Evolutionary conservation across 1,284 basidiomycete genomes (phyloP).

Genomic region (Austroboletus niveus): DNA sequence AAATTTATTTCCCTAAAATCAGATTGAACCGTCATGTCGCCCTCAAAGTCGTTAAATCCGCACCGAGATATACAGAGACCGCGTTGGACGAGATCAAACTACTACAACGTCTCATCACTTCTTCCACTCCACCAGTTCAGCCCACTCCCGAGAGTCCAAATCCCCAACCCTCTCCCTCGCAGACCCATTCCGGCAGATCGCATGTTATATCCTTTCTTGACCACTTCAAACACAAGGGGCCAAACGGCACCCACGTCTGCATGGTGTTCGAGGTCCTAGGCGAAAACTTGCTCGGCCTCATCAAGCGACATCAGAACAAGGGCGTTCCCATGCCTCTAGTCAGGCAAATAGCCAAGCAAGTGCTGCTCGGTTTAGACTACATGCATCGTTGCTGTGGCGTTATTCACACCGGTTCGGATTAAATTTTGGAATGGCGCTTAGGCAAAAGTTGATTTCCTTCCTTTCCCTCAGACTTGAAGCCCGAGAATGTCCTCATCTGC

Average conservation of each 20-base stretch:
- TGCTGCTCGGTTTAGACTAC: constrained; percentile 94
- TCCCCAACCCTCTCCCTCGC: constrained; percentile 66
- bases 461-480: constrained; percentile 76
- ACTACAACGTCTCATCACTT: constrained; percentile 90
- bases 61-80: constrained; percentile 95
- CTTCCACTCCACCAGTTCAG: constrained; percentile 66
- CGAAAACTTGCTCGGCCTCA: constrained; percentile 96
- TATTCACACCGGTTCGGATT: constrained; percentile 75
- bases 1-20: constrained; percentile 12
- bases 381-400: constrained; percentile 97
- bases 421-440: constrained; percentile 8
- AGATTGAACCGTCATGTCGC: constrained; percentile 96
- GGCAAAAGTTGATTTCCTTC: constrained; percentile 7
- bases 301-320: constrained; percentile 93
- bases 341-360: constrained; percentile 96
- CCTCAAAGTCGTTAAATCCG: constrained; percentile 98
- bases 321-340: constrained; percentile 94
- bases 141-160: constrained; percentile 49
- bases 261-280: constrained; percentile 99
- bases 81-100: constrained; percentile 99
- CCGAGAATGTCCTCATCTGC: constrained; percentile 96
- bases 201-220: constrained; percentile 96
- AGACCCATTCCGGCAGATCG: constrained; percentile 70
- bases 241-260: constrained; percentile 97
- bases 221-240: constrained; percentile 95